Evolutionary conservation across 495 filamentous ascomycete genomes (phyloP).

Genomic region (Lineolata rhizophorae): DNA sequence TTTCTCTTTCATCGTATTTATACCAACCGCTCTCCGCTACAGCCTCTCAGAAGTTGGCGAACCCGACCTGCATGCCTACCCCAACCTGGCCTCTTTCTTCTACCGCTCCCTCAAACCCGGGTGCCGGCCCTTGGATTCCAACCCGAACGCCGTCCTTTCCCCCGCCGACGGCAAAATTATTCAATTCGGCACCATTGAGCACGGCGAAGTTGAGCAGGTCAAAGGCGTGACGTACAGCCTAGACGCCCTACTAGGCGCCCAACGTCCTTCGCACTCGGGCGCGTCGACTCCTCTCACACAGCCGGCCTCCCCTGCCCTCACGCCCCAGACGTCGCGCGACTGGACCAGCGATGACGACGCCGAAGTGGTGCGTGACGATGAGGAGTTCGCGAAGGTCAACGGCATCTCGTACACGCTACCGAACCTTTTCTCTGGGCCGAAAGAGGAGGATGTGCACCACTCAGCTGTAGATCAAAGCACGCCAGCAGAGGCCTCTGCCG

Average conservation of each 20-base stretch:
- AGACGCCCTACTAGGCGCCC: slow-evolving; percentile 68
- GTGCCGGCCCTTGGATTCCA: slow-evolving; percentile 63
- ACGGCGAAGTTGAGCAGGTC: slow-evolving; percentile 92
- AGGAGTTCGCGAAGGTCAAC: slow-evolving; percentile 89
- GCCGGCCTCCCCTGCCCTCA: slow-evolving; percentile 5
- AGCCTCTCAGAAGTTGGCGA: slow-evolving; percentile 71
- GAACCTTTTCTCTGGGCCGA: slow-evolving; percentile 59
- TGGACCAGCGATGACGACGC: no score
- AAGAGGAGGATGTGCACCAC: no score
- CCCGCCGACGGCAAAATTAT: slow-evolving; percentile 79
- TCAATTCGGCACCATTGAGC: slow-evolving; percentile 78
- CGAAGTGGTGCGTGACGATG: slow-evolving; percentile 48
- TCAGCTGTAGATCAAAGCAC: slow-evolving; percentile 31
- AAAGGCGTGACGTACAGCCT: slow-evolving; percentile 97
- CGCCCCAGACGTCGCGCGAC: slow-evolving; percentile 13
- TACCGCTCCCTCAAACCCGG: slow-evolving; percentile 86
- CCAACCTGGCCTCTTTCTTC: slow-evolving; percentile 92
- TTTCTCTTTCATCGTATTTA: no score
- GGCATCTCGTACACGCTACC: slow-evolving; percentile 94
- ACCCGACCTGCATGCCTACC: slow-evolving; percentile 67
- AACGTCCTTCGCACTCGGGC: slow-evolving; percentile 17
- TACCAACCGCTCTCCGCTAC: slow-evolving; percentile 1
- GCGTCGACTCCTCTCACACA: slow-evolving; percentile 8
- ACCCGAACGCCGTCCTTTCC: slow-evolving; percentile 55
- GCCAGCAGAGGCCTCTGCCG: slow-evolving; percentile 39